Evolutionary conservation across 2,329 filamentous ascomycete species (phyloP).

Genomic region (Magnaporthales sp.): DNA sequence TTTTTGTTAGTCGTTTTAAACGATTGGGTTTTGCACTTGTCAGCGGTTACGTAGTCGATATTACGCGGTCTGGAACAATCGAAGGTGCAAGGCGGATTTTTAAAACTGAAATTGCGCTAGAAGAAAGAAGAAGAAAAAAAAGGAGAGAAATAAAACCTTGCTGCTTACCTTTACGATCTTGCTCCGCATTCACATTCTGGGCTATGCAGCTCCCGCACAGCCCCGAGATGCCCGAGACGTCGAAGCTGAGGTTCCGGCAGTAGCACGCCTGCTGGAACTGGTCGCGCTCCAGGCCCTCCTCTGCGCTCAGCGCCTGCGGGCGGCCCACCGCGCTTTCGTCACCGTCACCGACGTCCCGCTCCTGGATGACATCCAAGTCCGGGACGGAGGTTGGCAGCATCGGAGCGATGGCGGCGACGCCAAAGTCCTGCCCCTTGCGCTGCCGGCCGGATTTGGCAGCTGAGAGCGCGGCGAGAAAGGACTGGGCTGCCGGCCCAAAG

Average conservation of each 20-base stretch:
- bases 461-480: background rate
- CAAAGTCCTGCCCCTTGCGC: background rate
- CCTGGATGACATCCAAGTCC: background rate
- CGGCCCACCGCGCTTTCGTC: background rate
- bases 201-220: conserved; percentile 8
- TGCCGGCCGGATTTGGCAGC: background rate
- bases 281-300: background rate
- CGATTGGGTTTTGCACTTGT: background rate
- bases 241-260: conserved; percentile 9
- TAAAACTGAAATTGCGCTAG: background rate
- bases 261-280: conserved; percentile 3
- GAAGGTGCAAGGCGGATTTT: background rate
- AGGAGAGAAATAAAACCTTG: background rate
- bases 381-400: background rate
- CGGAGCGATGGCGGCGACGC: background rate
- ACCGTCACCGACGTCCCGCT: background rate
- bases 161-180: background rate
- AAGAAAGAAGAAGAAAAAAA: background rate
- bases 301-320: background rate
- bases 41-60: background rate
- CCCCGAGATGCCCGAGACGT: conserved; percentile 5
- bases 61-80: background rate
- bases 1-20: background rate
- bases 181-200: background rate
- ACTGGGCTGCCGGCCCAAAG: background rate